Conservation (phyloP, 78 protist species). For the Fonticula alba region DNA sequence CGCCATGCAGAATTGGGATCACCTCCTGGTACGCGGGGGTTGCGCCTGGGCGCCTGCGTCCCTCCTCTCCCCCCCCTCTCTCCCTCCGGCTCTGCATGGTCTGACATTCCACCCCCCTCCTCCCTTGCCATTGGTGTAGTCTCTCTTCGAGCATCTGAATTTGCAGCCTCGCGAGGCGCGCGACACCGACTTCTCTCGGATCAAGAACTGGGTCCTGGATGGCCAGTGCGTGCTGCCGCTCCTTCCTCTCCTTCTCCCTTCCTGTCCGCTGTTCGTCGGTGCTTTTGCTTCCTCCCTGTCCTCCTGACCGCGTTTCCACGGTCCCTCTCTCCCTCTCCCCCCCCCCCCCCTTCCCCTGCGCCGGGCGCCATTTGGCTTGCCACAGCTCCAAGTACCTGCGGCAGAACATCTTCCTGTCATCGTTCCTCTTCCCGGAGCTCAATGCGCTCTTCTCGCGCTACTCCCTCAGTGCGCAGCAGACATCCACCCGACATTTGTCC, state of each 20-base stretch:
- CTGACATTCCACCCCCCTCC: not conserved
- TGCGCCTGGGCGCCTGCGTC: too few species aligned
- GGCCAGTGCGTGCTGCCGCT: too few species aligned
- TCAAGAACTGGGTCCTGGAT: not conserved
- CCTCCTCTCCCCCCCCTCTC: not conserved
- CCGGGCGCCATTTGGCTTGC: not conserved
- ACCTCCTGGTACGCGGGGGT: conserved; percentile 14
- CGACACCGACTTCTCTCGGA: conserved; percentile 36
- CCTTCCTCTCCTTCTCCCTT: too few species aligned
- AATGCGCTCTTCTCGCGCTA: conserved; percentile 23
- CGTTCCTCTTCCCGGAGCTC: conserved; percentile 26
- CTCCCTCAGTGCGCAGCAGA: too few species aligned
- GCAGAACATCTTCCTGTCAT: conserved; percentile 42
- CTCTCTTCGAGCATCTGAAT: conserved; percentile 22
- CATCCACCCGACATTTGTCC: not conserved
- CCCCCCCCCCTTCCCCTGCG: conserved; percentile 7
- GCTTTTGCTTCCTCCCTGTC: too few species aligned
- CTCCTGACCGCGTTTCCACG: too few species aligned
- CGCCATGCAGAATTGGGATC: conserved; percentile 72
- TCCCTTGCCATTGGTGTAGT: not conserved
- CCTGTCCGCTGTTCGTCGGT: not conserved
- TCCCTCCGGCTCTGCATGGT: not conserved
- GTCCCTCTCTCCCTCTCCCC: too few species aligned
- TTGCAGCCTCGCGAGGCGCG: conserved; percentile 12
- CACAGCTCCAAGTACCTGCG: conserved; percentile 16